Evolutionary conservation across 2,329 filamentous ascomycete genomes (phyloP).

Genomic region (Colletotrichum plurivorum): DNA sequence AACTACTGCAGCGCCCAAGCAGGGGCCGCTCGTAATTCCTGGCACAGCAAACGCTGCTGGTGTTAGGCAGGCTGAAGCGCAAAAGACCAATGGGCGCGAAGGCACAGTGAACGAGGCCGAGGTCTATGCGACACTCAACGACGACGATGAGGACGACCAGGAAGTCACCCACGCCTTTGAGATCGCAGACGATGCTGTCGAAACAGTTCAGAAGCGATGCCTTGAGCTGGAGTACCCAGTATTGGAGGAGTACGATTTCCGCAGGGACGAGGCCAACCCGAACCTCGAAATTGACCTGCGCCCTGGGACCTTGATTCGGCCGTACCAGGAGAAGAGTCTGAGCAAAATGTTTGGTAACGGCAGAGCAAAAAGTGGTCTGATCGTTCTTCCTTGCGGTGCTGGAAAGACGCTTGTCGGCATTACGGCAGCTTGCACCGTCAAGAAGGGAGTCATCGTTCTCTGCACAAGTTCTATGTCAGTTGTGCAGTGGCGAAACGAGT

Average conservation of each 20-base stretch:
- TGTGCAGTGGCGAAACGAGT: conserved; percentile 96
- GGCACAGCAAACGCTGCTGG: conserved; percentile 95
- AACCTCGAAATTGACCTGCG: conserved; percentile 95
- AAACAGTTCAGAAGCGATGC: conserved; percentile 90
- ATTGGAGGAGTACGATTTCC: conserved; percentile 97
- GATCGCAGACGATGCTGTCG: conserved; percentile 85
- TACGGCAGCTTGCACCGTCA: conserved; percentile 96
- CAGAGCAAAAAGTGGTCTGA: conserved; percentile 96
- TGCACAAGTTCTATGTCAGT: conserved; percentile 99
- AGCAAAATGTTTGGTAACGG: conserved; percentile 99
- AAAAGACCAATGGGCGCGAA: conserved; percentile 60
- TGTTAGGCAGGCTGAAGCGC: conserved; percentile 77
- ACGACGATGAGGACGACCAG: conserved; percentile 88
- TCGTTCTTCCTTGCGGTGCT: conserved; percentile 95
- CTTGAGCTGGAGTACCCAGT: conserved; percentile 89
- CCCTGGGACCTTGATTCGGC: conserved; percentile 88
- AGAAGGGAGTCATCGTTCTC: conserved; percentile 94
- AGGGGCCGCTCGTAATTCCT: conserved; percentile 90
- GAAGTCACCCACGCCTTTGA: conserved; percentile 95
- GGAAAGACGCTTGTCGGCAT: conserved; percentile 99
- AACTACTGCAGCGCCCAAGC: conserved; percentile 86
- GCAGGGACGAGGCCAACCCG: conserved; percentile 89
- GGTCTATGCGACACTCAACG: conserved; percentile 81
- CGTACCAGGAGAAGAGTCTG: conserved; percentile 97
- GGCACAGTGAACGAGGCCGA: conserved; percentile 73